phyloP scores from a whole-genome alignment of 495 filamentous ascomycete genomes.

The Corynascus novoguineensis region DNA sequence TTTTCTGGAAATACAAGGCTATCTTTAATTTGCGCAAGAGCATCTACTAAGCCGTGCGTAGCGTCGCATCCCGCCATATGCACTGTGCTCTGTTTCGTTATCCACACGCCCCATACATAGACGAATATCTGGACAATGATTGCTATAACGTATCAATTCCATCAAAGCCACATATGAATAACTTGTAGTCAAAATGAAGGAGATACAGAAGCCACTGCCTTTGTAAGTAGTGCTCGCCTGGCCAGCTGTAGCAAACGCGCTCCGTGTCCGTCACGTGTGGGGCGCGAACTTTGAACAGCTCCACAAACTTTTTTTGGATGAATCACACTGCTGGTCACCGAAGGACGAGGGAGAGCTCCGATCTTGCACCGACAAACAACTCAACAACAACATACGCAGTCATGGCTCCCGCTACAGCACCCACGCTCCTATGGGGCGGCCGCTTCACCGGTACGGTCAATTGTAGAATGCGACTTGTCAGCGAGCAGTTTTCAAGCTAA shows the following conservation, averaged over 20 bases:
- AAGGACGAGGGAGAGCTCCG: not conserved
- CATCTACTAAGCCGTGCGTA: too few species aligned
- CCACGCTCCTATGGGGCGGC: constrained; percentile 62
- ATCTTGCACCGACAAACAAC: not conserved
- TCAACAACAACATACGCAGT: not conserved
- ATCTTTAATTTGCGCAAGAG: too few species aligned
- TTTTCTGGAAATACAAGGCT: too few species aligned
- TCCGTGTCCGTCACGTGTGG: not conserved
- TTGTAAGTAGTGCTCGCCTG: not conserved
- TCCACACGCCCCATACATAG: too few species aligned
- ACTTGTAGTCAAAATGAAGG: not conserved
- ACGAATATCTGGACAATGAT: too few species aligned
- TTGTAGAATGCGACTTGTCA: constrained; percentile 1
- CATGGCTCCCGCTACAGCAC: constrained; percentile 16
- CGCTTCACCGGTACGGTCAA: constrained; percentile 64
- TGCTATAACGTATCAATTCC: too few species aligned
- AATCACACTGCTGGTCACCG: not conserved
- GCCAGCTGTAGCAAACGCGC: not conserved
- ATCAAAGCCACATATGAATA: too few species aligned
- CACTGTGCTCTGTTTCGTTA: too few species aligned
- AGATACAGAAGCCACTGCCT: not conserved
- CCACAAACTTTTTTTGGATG: constrained; percentile 5
- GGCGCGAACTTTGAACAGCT: not conserved
- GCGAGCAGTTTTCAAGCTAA: constrained; percentile 1
- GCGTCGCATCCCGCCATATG: too few species aligned